A percentile compares a stretch with the other conserved stretches of the same genome.
Conservation (phyloP, 352 stramenopile species). For the Aphanomyces stellatus region DNA sequence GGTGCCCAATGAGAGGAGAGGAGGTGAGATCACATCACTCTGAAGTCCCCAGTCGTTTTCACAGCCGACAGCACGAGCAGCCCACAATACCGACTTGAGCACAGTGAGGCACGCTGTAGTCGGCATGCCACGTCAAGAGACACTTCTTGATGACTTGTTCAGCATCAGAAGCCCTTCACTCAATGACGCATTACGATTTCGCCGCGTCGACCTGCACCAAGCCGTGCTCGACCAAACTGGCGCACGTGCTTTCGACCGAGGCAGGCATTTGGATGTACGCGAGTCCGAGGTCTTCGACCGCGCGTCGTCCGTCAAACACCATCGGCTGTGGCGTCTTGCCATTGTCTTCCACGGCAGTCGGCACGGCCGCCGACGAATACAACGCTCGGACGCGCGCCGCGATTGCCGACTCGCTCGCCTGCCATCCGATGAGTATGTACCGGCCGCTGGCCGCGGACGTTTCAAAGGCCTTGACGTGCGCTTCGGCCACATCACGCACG, state of each 20-base stretch:
- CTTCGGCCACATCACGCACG: slow-evolving; percentile 70
- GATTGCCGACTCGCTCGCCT: slow-evolving; percentile 81
- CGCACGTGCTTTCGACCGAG: neutral
- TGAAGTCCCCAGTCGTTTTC: too few species aligned
- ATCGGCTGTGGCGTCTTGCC: neutral
- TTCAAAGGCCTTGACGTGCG: slow-evolving; percentile 73
- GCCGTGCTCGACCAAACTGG: neutral
- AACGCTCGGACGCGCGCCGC: slow-evolving; percentile 25
- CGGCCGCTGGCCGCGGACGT: slow-evolving; percentile 71
- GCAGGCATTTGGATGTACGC: neutral
- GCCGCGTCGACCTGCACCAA: too few species aligned
- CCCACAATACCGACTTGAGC: too few species aligned
- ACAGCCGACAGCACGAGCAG: too few species aligned
- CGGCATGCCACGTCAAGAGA: too few species aligned
- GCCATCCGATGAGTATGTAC: slow-evolving; percentile 80
- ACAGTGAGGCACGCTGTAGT: too few species aligned
- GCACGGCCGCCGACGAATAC: neutral
- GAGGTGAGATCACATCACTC: too few species aligned
- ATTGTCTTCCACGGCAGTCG: neutral
- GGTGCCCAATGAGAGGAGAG: too few species aligned
- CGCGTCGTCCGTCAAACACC: neutral
- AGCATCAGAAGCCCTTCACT: too few species aligned
- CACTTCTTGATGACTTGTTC: too few species aligned
- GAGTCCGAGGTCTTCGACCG: neutral
- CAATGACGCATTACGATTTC: too few species aligned